Conservation (phyloP, 176 grass and related monocot genomes). For the Oryza punctata region DNA sequence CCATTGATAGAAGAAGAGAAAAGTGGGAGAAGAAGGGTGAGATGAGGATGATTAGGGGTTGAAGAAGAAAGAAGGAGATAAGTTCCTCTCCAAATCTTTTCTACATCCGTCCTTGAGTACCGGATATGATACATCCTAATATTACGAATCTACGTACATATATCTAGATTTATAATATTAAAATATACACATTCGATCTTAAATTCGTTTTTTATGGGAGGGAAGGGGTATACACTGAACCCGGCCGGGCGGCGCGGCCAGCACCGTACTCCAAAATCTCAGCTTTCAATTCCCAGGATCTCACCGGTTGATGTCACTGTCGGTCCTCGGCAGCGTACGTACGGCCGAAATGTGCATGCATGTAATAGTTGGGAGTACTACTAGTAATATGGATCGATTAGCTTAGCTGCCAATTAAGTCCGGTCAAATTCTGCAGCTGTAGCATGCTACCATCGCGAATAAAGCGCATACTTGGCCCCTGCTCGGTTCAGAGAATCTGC, state of each 20-base stretch:
- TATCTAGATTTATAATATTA: too few relatives aligned
- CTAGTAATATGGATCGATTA: background rate
- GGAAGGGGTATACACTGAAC: slow-evolving; percentile 35
- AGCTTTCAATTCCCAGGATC: background rate
- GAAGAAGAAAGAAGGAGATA: too few relatives aligned
- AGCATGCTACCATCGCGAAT: background rate
- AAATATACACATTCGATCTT: too few relatives aligned
- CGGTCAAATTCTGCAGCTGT: slow-evolving; percentile 36
- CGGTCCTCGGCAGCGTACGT: background rate
- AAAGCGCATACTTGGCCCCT: background rate
- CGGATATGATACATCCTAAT: too few relatives aligned
- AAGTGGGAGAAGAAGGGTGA: too few relatives aligned
- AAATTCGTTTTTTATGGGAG: too few relatives aligned
- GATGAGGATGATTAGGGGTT: too few relatives aligned
- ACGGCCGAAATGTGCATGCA: background rate
- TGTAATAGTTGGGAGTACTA: too few relatives aligned
- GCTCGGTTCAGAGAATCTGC: slow-evolving; percentile 44
- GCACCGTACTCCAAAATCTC: slow-evolving; percentile 2
- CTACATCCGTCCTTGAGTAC: too few relatives aligned
- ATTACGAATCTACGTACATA: too few relatives aligned
- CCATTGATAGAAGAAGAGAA: too few relatives aligned
- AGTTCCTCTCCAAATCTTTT: too few relatives aligned
- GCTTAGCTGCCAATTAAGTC: background rate
- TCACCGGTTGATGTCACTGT: background rate
- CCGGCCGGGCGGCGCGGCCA: background rate